Percentiles rank a stretch among this genome's conserved stretches.
These are phyloP conservation scores for Yarrowia porcina DNA, from an alignment of 805 yeast species.

Conservation along the genomic window DNA sequence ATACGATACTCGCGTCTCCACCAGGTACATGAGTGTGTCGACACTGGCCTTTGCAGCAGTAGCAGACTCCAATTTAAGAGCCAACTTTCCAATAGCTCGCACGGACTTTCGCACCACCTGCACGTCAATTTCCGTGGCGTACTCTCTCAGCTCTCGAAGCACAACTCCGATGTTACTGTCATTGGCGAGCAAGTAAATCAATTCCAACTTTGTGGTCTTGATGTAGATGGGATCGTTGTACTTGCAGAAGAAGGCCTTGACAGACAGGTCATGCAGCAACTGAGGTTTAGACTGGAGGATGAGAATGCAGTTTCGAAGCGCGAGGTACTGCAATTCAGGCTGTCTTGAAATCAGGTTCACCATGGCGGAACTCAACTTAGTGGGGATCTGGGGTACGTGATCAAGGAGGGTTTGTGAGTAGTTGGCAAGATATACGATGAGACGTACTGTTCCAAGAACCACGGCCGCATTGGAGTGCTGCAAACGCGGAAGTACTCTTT, in stretches of 20 bases:
- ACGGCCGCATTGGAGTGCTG: conserved; percentile 82
- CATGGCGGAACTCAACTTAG: conserved; percentile 64
- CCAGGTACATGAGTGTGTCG: conserved; percentile 54
- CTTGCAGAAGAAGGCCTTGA: conserved; percentile 76
- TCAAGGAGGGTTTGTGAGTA: conserved; percentile 48
- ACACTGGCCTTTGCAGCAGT: conserved; percentile 56
- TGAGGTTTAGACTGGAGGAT: conserved; percentile 64
- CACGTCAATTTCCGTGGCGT: conserved; percentile 81
- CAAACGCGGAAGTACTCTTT: conserved; percentile 61
- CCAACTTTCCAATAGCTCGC: conserved; percentile 84
- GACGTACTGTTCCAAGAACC: conserved; percentile 70
- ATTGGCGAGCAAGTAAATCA: conserved; percentile 74
- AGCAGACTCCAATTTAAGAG: conserved; percentile 65
- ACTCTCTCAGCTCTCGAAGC: conserved; percentile 73
- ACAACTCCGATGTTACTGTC: conserved; percentile 58
- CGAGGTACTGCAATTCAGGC: conserved; percentile 78
- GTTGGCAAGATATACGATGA: conserved; percentile 67
- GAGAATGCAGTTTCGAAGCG: conserved; percentile 74
- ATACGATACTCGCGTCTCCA: conserved; percentile 64
- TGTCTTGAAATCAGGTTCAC: conserved; percentile 69
- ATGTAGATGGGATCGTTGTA: conserved; percentile 84
- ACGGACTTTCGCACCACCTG: conserved; percentile 86
- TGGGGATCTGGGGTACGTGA: conserved; percentile 36
- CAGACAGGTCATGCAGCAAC: conserved; percentile 55
- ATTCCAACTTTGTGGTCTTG: conserved; percentile 85